Evolutionary conservation across 352 stramenopile genomes (phyloP).

Genomic region (Phytopythium vexans): DNA sequence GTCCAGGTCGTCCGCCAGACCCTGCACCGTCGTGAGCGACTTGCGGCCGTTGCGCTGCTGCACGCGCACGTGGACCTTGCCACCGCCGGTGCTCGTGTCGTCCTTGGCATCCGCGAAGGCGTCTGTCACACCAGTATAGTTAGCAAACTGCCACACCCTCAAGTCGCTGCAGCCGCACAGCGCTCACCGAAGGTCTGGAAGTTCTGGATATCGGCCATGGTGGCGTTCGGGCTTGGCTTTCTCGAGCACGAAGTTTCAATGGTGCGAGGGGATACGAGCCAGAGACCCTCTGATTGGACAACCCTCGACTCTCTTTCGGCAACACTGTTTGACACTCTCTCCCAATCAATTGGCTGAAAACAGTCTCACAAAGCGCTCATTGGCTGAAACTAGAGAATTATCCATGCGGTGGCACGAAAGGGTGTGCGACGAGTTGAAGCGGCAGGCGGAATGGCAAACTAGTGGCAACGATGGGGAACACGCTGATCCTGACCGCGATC

Average conservation of each 20-base stretch:
- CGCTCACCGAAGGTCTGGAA: constrained; percentile 85
- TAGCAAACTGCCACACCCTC: neutral
- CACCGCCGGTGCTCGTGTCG: constrained; percentile 77
- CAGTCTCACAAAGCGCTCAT: neutral
- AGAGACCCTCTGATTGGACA: neutral
- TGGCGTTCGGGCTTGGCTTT: constrained; percentile 16
- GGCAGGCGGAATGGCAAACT: neutral
- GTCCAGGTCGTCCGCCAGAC: constrained; percentile 97
- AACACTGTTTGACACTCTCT: constrained; percentile 1
- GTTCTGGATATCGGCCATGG: constrained; percentile 87
- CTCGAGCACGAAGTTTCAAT: constrained; percentile 31
- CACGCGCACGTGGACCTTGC: constrained; percentile 97
- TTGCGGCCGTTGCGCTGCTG: constrained; percentile 99
- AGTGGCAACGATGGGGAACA: constrained; percentile 49
- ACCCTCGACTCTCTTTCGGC: neutral
- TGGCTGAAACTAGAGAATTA: constrained; percentile 18
- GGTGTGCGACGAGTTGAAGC: constrained; percentile 11
- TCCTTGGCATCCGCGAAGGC: constrained; percentile 88
- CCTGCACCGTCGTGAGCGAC: constrained; percentile 99
- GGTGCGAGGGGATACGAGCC: constrained; percentile 13
- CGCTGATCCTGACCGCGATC: constrained; percentile 44
- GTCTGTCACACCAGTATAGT: constrained; percentile 36
- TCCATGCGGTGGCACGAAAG: constrained; percentile 21
- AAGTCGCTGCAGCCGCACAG: neutral
- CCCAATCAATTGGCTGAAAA: too few species aligned